Evolutionary conservation across 2,329 filamentous ascomycete species (phyloP).

Genomic region (Fusarium avenaceum): DNA sequence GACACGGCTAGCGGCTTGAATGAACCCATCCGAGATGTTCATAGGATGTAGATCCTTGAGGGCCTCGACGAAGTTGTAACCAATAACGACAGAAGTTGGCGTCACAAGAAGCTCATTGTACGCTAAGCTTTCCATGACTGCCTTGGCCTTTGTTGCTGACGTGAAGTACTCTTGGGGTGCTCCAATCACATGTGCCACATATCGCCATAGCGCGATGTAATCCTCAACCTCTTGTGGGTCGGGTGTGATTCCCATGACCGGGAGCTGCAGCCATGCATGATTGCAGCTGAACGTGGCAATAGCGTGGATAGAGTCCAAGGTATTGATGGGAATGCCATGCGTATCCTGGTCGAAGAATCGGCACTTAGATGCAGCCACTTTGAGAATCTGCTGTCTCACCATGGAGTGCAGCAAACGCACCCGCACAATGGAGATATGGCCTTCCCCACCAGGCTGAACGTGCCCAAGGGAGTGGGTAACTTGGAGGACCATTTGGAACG

Average conservation of each 20-base stretch:
- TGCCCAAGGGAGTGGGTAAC: slow-evolving; percentile 70
- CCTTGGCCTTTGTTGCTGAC: slow-evolving; percentile 46
- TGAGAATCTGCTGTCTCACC: slow-evolving; percentile 73
- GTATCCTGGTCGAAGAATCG: slow-evolving; percentile 71
- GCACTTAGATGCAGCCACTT: slow-evolving; percentile 61
- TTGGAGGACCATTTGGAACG: slow-evolving; percentile 62
- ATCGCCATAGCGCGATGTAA: slow-evolving; percentile 70
- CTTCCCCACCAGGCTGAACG: slow-evolving; percentile 73
- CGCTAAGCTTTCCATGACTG: slow-evolving; percentile 53
- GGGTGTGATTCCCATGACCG: slow-evolving; percentile 73
- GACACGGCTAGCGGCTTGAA: slow-evolving; percentile 50
- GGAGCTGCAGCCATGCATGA: slow-evolving; percentile 72
- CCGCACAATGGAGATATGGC: slow-evolving; percentile 71
- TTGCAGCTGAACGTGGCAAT: slow-evolving; percentile 74
- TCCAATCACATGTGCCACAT: slow-evolving; percentile 51
- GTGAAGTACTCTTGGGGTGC: slow-evolving; percentile 48
- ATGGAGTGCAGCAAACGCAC: slow-evolving; percentile 76
- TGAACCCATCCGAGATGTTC: slow-evolving; percentile 50
- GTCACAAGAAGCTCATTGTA: slow-evolving; percentile 54
- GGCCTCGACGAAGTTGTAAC: slow-evolving; percentile 56
- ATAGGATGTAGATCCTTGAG: slow-evolving; percentile 55
- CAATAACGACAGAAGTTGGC: slow-evolving; percentile 52
- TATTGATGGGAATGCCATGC: slow-evolving; percentile 74
- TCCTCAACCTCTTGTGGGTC: slow-evolving; percentile 69
- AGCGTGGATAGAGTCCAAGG: slow-evolving; percentile 74